Evolutionary conservation across 352 stramenopile genomes (phyloP), one percentile per base, ranked within the genome.

Genomic region (Phytopythium delawarense): DNA sequence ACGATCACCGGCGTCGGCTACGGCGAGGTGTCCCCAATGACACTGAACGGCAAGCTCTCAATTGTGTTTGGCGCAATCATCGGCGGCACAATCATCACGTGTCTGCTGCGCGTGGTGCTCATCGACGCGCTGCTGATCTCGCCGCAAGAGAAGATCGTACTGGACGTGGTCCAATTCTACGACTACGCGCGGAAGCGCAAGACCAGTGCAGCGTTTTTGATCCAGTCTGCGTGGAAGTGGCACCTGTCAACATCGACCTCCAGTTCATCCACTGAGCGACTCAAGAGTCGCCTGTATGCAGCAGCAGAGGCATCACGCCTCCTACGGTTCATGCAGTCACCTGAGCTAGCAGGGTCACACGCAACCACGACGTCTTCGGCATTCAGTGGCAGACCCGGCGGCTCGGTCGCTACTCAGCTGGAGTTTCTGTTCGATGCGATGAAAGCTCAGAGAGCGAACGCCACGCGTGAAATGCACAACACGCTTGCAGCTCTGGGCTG

Each of bases 1-100:
- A 88, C 79, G 8, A 84, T 86, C 60, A 84, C 79, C 18, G 78
- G 76, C 44, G 76, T 88, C 39, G 79, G 79, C 21, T 88, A 88
- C 54, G 79, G 79, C 28, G 79, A 88, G 63, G 66, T 76, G 39
- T 75, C 74, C 37, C 79, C 79, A 1, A 62, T 61, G 44, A 86
- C 79, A 4, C 48, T 88, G 3, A 77, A 74, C 28, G 79, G 79
- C 53, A 88, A 88, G 63, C 64, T 84, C 56, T 67, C 79, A 46
- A 81, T 88, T 58, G 72, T 79, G 0, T 62, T 77, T n/a, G 79
- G 79, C 21, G 79, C 76, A 23, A 84, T 88, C 56, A 71, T 82
- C 32, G 79, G 79, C 35, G 79, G 79, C 28, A 81, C 78, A 21
- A 54, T 88, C 56, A 79, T 88, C 61, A 81, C 75, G 40, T 88